Evolutionary conservation across 345 rosid genomes (phyloP), one percentile per base, ranked within the genome.

Genomic region (Gossypium bickii): DNA sequence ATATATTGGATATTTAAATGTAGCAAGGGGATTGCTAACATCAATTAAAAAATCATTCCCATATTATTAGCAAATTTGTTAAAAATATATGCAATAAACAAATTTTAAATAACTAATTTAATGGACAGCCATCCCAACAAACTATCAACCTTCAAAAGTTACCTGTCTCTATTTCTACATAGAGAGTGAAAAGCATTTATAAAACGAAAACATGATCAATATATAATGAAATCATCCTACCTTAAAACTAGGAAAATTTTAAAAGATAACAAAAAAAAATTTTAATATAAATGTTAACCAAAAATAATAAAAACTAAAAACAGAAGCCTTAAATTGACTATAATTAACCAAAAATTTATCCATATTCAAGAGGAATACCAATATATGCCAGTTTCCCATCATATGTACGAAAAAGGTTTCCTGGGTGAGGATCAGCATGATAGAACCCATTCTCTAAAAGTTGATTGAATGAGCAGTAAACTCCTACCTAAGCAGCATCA

Each of bases 341-440:
- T n/a, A 38, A 72, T 77, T 59, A 64, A 74, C 17, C 17, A 18
- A 45, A 75, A 64, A 6, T 29, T 75, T 22, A 38, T 67, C 65
- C 52, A 27, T 61, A 44, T 48, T 56, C 16, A 18, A 22, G 55
- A 77, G 34, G 25, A 78, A 67, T 90, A 94, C 98, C 98, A 76
- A 94, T 74, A 84, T 94, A 94, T 64, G 98, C 98, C 58, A 94
- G 90, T 80, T 89, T 90, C 77, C 98, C 97, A 77, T 94, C 93
- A 58, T 80, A 80, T 29, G 98, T 90, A 34, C 98, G 94, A 29
- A 94, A 84, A 83, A 92, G 90, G 79, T 94, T 94, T 78, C 98
- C 98, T 67, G 97, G 98, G 80, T 94, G 98, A 73, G 98, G 98
- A 87, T 94, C 98, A 59, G 98, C 98, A 88, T 94, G 98, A 78